phyloP scores from a whole-genome alignment of 2,329 filamentous ascomycete species.

The Pyricularia grisea region DNA sequence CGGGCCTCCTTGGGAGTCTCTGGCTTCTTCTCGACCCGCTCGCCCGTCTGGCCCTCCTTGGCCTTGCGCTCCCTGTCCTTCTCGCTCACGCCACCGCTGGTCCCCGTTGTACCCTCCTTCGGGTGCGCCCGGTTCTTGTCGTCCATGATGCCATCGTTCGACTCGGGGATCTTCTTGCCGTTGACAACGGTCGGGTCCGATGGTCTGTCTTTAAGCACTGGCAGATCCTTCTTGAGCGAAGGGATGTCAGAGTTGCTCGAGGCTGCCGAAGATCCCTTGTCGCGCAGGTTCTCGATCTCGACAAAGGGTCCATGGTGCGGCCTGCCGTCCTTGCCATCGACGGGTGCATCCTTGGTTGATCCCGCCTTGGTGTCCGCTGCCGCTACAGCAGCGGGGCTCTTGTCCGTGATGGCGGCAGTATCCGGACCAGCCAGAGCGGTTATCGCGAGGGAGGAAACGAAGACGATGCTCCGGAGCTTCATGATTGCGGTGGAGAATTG shows the following conservation, averaged over 20 bases:
- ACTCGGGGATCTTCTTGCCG: slow-evolving; percentile 51
- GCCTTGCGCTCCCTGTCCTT: slow-evolving; percentile 70
- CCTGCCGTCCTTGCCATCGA: slow-evolving; percentile 89
- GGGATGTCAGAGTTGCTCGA: slow-evolving; percentile 16
- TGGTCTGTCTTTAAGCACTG: slow-evolving; percentile 39
- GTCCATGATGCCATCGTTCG: slow-evolving; percentile 83
- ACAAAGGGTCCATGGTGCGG: slow-evolving; percentile 82
- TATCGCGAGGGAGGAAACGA: slow-evolving; percentile 46
- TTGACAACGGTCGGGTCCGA: slow-evolving; percentile 43
- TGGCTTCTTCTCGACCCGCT: slow-evolving; percentile 64
- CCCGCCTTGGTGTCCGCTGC: slow-evolving; percentile 22
- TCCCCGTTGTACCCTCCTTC: slow-evolving; percentile 80
- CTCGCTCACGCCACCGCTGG: slow-evolving; percentile 79
- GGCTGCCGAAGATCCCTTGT: slow-evolving; percentile 21
- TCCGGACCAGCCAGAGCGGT: slow-evolving; percentile 26
- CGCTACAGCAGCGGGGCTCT: slow-evolving; percentile 15
- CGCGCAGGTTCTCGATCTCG: slow-evolving; percentile 35
- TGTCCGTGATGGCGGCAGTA: slow-evolving; percentile 14
- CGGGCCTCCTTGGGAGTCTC: slow-evolving; percentile 79
- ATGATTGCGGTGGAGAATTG: slow-evolving; percentile 32
- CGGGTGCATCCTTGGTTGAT: slow-evolving; percentile 64
- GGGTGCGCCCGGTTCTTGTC: slow-evolving; percentile 68
- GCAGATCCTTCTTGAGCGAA: slow-evolving; percentile 23
- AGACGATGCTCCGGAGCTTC: slow-evolving; percentile 51
- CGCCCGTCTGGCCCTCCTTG: slow-evolving; percentile 55